Percentiles rank a stretch among this genome's conserved stretches.
These are phyloP conservation scores for Pseudocercospora cruenta DNA, from an alignment of 2,329 filamentous ascomycete genomes.

Conservation along the genomic window DNA sequence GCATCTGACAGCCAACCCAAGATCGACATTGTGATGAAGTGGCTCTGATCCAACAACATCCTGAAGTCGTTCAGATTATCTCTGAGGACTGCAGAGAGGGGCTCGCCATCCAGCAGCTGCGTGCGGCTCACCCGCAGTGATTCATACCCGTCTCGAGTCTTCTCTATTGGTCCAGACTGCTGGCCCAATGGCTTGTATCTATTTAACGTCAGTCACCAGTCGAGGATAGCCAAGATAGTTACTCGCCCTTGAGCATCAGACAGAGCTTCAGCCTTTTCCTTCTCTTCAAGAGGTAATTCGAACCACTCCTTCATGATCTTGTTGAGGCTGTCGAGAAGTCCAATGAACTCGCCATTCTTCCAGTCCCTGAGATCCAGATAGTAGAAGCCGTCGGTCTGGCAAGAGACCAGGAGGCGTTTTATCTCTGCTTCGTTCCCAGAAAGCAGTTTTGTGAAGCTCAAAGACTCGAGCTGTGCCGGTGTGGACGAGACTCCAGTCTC, in stretches of 20 bases:
- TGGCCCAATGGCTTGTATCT: constrained; percentile 6
- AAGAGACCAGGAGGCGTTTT: neutral
- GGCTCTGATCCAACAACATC: neutral
- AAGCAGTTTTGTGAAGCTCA: constrained; percentile 5
- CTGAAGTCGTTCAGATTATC: neutral
- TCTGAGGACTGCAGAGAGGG: neutral
- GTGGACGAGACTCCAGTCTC: no score
- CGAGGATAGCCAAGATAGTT: neutral
- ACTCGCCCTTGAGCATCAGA: neutral
- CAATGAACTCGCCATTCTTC: neutral
- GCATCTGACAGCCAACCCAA: constrained; percentile 11
- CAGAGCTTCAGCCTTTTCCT: neutral
- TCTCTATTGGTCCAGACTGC: neutral
- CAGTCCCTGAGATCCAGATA: constrained; percentile 16
- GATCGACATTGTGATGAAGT: constrained; percentile 7
- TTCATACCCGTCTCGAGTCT: neutral
- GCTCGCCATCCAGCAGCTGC: neutral
- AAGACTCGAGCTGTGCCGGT: neutral
- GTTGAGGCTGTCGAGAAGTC: constrained; percentile 1
- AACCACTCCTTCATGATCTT: constrained; percentile 2
- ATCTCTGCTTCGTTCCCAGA: neutral
- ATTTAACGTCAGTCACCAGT: neutral
- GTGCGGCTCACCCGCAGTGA: neutral
- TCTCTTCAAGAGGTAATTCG: neutral
- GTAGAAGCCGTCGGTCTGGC: constrained; percentile 13